phyloP scores from a whole-genome alignment of 768 basidiomycete genomes.

The Pleurotus eryngii region DNA sequence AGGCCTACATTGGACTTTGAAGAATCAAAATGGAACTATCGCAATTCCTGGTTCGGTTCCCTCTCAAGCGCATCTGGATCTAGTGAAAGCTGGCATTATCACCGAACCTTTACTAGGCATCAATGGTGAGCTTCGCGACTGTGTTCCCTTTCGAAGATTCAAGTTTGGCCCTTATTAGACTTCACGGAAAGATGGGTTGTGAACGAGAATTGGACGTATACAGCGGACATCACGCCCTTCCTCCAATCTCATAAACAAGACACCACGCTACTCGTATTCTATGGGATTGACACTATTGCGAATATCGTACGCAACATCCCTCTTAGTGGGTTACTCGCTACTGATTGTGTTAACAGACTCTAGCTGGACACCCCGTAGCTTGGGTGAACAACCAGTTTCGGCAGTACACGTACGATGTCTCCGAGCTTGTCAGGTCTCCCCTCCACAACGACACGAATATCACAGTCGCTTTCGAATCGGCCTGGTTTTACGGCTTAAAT shows the following conservation, averaged over 20 bases:
- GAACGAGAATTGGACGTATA: conserved; percentile 58
- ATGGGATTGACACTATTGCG: conserved; percentile 56
- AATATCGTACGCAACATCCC: conserved; percentile 39
- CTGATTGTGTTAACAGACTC: conserved; percentile 30
- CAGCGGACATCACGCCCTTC: conserved; percentile 48
- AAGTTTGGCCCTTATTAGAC: conserved; percentile 25
- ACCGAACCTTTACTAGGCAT: conserved; percentile 50
- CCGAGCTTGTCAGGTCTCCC: conserved; percentile 34
- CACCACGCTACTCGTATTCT: conserved; percentile 44
- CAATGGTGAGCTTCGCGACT: conserved; percentile 35
- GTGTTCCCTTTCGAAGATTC: too few relatives aligned
- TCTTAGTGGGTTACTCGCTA: background rate
- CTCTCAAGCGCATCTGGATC: conserved; percentile 53
- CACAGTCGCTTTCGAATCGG: conserved; percentile 51
- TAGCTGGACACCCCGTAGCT: conserved; percentile 47
- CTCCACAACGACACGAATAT: conserved; percentile 35
- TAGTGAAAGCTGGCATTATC: conserved; percentile 49
- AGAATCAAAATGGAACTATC: conserved; percentile 51
- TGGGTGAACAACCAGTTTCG: conserved; percentile 60
- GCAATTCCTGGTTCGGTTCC: conserved; percentile 48
- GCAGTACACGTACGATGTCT: conserved; percentile 52
- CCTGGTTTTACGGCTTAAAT: conserved; percentile 50
- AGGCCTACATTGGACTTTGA: conserved; percentile 47
- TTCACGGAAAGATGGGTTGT: conserved; percentile 55
- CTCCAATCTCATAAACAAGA: conserved; percentile 17